Evolutionary conservation across 208 protist genomes (phyloP), one percentile per base, ranked within the genome.

Genomic region (Trypanosoma grayi): DNA sequence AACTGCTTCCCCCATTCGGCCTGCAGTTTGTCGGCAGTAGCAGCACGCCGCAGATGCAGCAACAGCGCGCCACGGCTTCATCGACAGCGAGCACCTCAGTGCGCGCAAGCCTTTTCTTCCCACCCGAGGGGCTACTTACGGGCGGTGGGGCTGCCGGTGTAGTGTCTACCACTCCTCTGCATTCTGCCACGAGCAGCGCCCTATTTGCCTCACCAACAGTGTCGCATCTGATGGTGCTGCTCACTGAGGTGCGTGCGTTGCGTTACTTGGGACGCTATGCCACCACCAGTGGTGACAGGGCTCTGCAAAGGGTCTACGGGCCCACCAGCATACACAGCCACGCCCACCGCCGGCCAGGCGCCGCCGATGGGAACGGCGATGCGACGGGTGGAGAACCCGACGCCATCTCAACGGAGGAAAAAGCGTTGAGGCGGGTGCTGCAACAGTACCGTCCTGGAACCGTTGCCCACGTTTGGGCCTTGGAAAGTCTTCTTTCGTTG

Each of bases 221-320:
- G 0, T 69, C 60, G 16, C 81, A 93, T 33, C 53, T 93, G 0
- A 55, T 81, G 7, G 81, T 94, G 25, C 65, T 94, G 24, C 67
- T 94, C 24, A 85, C 75, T 5, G 83, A 94, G 63, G 79, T 94
- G 20, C 69, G 79, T 30, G 43, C 83, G 46, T 55, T 94, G 37
- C 72, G 78, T 43, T 94, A 94, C 62, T 56, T 94, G 3, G 73
- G 58, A 33, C 31, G 31, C 5, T 47, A 47, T 43, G 18, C 57
- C n/a, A 65, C 66, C 3, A 60, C 65, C 33, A 65, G 57, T 37
- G 58, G 66, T 1, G 11, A 22, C 18, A 24, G 53, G n/a, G 14
- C 45, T 1, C 16, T 72, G 20, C 27, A 59, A 7, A 18, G 25
- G 18, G 10, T 72, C 14, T 72, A 72, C 27, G 66, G 66, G 4